A percentile compares a stretch with the other conserved stretches of the same genome.
Evolutionary conservation across 805 yeast species (phyloP).

Genomic region (Ogataea wickerhamii): DNA sequence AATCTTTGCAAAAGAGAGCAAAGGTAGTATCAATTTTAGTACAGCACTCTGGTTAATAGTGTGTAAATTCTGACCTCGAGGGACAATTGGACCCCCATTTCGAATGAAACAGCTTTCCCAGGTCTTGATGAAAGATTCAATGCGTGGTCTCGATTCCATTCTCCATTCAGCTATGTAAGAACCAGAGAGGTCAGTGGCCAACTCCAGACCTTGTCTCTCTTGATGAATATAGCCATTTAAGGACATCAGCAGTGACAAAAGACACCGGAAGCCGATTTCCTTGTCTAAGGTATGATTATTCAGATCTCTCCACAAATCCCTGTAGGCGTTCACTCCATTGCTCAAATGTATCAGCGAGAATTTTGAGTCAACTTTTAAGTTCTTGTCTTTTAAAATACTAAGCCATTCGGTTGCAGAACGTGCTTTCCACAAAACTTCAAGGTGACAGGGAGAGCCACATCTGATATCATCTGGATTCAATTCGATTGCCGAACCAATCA

Average conservation of each 20-base stretch:
- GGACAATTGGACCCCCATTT: conserved; percentile 60
- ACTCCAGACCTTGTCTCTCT: conserved; percentile 40
- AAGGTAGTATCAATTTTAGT: conserved; percentile 61
- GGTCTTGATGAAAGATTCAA: conserved; percentile 53
- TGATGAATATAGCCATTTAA: conserved; percentile 63
- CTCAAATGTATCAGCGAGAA: conserved; percentile 53
- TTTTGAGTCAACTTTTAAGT: conserved; percentile 48
- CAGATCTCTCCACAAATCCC: conserved; percentile 52
- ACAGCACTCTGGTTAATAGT: conserved; percentile 52
- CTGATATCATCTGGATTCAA: conserved; percentile 43
- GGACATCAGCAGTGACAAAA: conserved; percentile 56
- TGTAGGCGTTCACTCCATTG: conserved; percentile 48
- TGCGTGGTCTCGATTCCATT: conserved; percentile 53
- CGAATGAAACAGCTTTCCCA: conserved; percentile 66
- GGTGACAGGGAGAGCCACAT: conserved; percentile 62
- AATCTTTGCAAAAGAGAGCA: conserved; percentile 63
- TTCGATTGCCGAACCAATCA: conserved; percentile 41
- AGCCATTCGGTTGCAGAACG: conserved; percentile 51
- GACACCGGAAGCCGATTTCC: conserved; percentile 44
- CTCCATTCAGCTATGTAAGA: conserved; percentile 62
- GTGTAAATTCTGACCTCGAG: conserved; percentile 47
- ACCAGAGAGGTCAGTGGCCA: conserved; percentile 28
- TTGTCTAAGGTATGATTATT: conserved; percentile 37
- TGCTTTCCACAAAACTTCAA: conserved; percentile 60
- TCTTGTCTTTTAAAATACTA: conserved; percentile 32